phyloP scores from a whole-genome alignment of 2,329 filamentous ascomycete species.

The Berkeleyomyces basicola region DNA sequence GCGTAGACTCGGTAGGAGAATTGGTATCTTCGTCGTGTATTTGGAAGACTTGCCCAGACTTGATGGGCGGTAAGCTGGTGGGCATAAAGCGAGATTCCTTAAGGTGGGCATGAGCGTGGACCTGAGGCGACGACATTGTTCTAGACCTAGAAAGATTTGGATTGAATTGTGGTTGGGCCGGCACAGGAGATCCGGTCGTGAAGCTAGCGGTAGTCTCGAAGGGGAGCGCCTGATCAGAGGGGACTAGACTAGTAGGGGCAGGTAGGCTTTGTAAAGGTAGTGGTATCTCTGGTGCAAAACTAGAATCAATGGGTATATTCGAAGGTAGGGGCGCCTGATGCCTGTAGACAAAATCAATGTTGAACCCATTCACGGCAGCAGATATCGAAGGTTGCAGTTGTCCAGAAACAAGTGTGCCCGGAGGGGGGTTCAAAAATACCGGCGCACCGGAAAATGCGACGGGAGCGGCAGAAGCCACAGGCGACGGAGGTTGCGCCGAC shows the following conservation, averaged over 20 bases:
- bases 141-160: background rate
- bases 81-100: slow-evolving; percentile 4
- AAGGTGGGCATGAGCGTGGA: background rate
- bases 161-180: background rate
- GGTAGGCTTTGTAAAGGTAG: background rate
- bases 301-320: background rate
- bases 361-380: background rate
- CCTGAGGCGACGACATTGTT: slow-evolving; percentile 1
- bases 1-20: slow-evolving; percentile 9
- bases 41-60: slow-evolving; percentile 11
- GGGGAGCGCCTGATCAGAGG: background rate
- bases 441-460: background rate
- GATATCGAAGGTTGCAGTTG: background rate
- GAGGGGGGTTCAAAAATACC: background rate
- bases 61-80: slow-evolving; percentile 8
- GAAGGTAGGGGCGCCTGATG: background rate
- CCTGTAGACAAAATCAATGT: slow-evolving; percentile 7
- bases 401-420: background rate
- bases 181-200: background rate
- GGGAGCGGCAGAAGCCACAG: background rate
- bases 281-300: background rate
- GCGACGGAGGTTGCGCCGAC: background rate
- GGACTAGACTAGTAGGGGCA: background rate
- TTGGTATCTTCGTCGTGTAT: slow-evolving; percentile 13
- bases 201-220: background rate